Evolutionary conservation across 768 basidiomycete species (phyloP).

Genomic region (Suillus decipiens): DNA sequence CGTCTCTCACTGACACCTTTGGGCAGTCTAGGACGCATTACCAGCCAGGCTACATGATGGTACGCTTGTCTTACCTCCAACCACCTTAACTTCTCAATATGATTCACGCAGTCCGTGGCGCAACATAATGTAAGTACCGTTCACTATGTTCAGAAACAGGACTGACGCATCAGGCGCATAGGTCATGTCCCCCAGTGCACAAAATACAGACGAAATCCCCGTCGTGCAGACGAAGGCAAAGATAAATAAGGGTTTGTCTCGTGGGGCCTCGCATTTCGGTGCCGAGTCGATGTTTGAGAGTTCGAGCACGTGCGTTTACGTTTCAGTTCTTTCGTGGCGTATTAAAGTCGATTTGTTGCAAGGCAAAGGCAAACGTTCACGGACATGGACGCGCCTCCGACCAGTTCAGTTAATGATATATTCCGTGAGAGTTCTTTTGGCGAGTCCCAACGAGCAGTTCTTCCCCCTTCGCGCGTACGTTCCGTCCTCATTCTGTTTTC

Average conservation of each 20-base stretch:
- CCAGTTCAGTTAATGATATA: conserved; percentile 73
- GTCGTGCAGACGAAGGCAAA: conserved; percentile 81
- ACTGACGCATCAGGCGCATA: conserved; percentile 16
- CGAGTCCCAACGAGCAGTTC: conserved; percentile 24
- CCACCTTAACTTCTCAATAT: conserved; percentile 1
- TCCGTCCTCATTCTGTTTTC: not conserved
- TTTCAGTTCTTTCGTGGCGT: conserved; percentile 11
- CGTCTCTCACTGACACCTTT: conserved; percentile 66
- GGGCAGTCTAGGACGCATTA: conserved; percentile 76
- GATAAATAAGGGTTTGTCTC: conserved; percentile 67
- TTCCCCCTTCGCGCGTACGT: conserved; percentile 23
- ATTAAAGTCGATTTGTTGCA: conserved; percentile 14
- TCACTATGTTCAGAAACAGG: not conserved
- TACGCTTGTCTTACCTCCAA: conserved; percentile 33
- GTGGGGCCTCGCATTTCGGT: conserved; percentile 73
- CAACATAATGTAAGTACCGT: conserved; percentile 53
- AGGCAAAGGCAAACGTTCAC: conserved; percentile 63
- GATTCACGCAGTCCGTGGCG: conserved; percentile 53
- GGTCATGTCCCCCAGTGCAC: conserved; percentile 51
- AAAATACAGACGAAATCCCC: conserved; percentile 72
- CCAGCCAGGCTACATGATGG: conserved; percentile 82
- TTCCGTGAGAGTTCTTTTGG: conserved; percentile 49
- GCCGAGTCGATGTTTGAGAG: conserved; percentile 87
- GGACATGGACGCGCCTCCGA: conserved; percentile 83
- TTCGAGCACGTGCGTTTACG: conserved; percentile 33